Conservation (phyloP, 148 eudicot species). For the Mesembryanthemum crystallinum region DNA sequence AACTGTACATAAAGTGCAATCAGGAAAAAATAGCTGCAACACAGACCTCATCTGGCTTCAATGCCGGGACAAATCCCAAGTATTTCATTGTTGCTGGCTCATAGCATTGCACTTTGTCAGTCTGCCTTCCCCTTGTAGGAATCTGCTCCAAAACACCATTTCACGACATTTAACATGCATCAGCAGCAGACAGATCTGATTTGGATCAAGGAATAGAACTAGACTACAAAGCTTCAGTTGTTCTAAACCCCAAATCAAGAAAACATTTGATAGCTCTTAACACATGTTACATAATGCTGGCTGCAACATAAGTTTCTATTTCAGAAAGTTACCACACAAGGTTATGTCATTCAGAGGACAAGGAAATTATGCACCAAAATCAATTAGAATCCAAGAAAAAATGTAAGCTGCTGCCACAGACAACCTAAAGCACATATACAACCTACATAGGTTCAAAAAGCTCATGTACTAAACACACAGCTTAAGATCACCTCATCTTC, state of each 20-base stretch:
- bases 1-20: background rate
- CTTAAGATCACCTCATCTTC: background rate
- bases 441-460: background rate
- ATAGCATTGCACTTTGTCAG: slow-evolving; percentile 95
- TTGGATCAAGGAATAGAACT: background rate
- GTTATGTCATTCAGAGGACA: background rate
- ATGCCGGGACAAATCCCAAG: slow-evolving; percentile 77
- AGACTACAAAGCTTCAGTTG: background rate
- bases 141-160: slow-evolving; percentile 48
- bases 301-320: background rate
- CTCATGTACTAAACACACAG: background rate
- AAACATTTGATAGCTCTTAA: background rate
- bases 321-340: background rate
- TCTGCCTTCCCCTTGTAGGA: slow-evolving; percentile 83
- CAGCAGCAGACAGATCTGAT: background rate
- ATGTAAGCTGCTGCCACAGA: background rate
- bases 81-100: slow-evolving; percentile 99
- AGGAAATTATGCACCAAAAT: no score
- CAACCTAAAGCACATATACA: background rate
- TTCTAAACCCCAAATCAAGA: background rate
- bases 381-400: background rate
- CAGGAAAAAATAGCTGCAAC: background rate
- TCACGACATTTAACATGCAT: background rate
- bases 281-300: background rate
- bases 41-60: slow-evolving; percentile 84